phyloP scores from a whole-genome alignment of 345 rosid species.

The Balakata baccata region DNA sequence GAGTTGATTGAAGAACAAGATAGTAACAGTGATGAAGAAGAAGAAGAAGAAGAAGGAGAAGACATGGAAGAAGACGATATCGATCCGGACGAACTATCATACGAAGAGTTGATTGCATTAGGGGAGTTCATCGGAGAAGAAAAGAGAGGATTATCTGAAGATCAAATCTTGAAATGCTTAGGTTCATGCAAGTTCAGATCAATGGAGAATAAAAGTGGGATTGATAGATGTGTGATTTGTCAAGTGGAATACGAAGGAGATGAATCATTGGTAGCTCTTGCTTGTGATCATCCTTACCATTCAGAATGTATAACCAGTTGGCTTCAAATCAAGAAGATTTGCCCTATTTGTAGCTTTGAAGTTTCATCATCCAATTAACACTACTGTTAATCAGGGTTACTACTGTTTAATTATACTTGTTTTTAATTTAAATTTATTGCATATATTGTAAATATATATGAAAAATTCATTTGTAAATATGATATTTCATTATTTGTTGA shows the following conservation, averaged over 20 bases:
- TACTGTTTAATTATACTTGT: no score
- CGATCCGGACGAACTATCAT: constrained; percentile 62
- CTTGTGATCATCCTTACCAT: constrained; percentile 67
- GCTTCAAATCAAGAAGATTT: constrained; percentile 63
- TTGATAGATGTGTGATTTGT: constrained; percentile 71
- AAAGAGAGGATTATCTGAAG: constrained; percentile 46
- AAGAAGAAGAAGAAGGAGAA: constrained; percentile 35
- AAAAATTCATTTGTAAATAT: background rate
- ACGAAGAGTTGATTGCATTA: constrained; percentile 65
- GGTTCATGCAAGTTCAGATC: constrained; percentile 9
- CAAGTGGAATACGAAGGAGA: constrained; percentile 68
- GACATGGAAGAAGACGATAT: constrained; percentile 52
- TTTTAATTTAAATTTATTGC: background rate
- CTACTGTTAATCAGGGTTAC: background rate
- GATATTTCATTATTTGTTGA: background rate
- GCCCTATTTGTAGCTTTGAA: constrained; percentile 70
- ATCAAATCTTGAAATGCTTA: constrained; percentile 46
- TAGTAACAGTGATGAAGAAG: constrained; percentile 27
- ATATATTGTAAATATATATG: background rate
- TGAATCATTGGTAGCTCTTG: constrained; percentile 47
- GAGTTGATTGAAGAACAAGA: constrained; percentile 50
- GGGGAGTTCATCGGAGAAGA: constrained; percentile 67
- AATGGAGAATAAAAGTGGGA: constrained; percentile 25
- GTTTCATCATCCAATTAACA: constrained; percentile 41
- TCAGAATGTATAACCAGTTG: constrained; percentile 58